Conservation (phyloP, 2,329 filamentous ascomycete species). For the Pseudogymnoascus sp. region DNA sequence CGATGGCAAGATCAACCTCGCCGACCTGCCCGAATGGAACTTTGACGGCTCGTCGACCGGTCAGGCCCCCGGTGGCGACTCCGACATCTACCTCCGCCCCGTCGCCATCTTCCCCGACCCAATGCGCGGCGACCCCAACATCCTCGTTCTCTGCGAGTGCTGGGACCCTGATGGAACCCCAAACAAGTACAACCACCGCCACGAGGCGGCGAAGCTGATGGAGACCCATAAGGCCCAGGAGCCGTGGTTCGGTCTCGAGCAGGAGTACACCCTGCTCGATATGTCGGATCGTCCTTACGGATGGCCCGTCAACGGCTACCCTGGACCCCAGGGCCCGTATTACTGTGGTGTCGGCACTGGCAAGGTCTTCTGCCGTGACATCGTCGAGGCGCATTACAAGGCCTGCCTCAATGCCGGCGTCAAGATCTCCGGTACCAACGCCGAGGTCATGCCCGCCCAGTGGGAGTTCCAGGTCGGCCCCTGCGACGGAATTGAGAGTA, state of each 20-base stretch:
- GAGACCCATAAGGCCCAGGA: conserved; percentile 70
- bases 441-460: conserved; percentile 95
- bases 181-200: conserved; percentile 98
- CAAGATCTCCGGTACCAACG: conserved; percentile 96
- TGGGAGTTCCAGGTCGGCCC: conserved; percentile 98
- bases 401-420: conserved; percentile 75
- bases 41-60: conserved; percentile 84
- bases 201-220: conserved; percentile 86
- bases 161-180: conserved; percentile 90
- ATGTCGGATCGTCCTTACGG: conserved; percentile 81
- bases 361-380: conserved; percentile 96
- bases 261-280: conserved; percentile 94
- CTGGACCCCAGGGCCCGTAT: conserved; percentile 79
- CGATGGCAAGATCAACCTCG: conserved; percentile 34
- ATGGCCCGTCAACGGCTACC: conserved; percentile 75
- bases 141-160: conserved; percentile 89
- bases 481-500: conserved; percentile 74
- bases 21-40: conserved; percentile 70
- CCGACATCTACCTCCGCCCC: conserved; percentile 92
- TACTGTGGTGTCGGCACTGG: conserved; percentile 97
- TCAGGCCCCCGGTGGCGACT: conserved; percentile 91
- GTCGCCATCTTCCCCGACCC: conserved; percentile 85
- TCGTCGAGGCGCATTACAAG: conserved; percentile 92
- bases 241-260: conserved; percentile 97
- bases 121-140: conserved; percentile 82